A percentile compares a stretch with the other conserved stretches of the same genome.
Evolutionary conservation across 2,329 filamentous ascomycete genomes (phyloP).

Genomic region (Dothiorella sarmentorum): DNA sequence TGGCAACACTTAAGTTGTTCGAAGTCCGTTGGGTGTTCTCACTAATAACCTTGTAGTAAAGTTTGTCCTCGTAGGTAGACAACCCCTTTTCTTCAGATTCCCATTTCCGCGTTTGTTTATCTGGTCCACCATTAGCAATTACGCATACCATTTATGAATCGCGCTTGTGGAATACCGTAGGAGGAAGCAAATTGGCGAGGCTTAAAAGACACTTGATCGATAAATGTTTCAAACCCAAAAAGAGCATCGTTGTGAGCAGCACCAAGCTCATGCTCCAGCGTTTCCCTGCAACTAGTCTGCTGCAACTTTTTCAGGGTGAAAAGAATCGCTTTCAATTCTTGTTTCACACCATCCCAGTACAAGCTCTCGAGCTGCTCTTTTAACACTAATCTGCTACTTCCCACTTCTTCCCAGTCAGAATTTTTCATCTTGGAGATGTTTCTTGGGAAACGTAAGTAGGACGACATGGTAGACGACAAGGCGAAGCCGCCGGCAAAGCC

Average conservation of each 20-base stretch:
- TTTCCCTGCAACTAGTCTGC: slow-evolving; percentile 18
- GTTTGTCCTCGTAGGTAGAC: no score
- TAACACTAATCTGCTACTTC: no score
- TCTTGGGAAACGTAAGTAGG: no score
- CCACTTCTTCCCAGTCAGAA: no score
- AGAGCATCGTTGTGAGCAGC: slow-evolving; percentile 25
- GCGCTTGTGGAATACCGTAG: slow-evolving; percentile 21
- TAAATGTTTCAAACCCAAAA: slow-evolving; percentile 41
- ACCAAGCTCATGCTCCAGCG: slow-evolving; percentile 26
- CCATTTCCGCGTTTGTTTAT: no score
- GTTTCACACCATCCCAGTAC: slow-evolving; percentile 40
- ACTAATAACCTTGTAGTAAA: no score
- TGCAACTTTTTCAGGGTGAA: slow-evolving; percentile 37
- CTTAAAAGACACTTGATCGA: slow-evolving; percentile 36
- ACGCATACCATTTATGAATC: background rate
- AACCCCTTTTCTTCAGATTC: no score
- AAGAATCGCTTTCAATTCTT: slow-evolving; percentile 37
- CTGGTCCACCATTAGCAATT: background rate
- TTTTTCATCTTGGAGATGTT: no score
- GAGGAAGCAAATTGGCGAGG: slow-evolving; percentile 21
- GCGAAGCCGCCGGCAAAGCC: no score
- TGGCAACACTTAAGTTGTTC: background rate
- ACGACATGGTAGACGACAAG: no score
- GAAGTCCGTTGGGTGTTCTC: no score
- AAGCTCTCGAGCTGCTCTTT: no score